These are phyloP conservation scores for Boletus tylopilopsis DNA, from an alignment of 768 basidiomycete genomes.

Conservation along the genomic window DNA sequence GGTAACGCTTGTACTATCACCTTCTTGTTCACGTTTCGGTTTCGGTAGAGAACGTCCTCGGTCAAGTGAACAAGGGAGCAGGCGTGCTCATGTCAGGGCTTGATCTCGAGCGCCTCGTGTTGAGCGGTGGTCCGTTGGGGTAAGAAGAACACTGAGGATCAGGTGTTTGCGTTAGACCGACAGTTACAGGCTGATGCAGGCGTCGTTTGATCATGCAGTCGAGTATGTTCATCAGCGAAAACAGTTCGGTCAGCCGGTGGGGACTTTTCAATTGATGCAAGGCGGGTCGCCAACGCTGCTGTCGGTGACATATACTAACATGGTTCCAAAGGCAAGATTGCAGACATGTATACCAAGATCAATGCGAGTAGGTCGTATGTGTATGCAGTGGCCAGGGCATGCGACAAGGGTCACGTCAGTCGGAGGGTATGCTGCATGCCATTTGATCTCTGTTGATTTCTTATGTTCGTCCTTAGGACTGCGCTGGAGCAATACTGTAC, in stretches of 20 bases:
- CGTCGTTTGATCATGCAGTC: constrained; percentile 84
- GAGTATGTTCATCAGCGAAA: constrained; percentile 91
- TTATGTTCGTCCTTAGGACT: constrained; percentile 60
- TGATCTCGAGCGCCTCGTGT: constrained; percentile 86
- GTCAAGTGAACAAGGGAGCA: constrained; percentile 73
- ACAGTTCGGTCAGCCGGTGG: constrained; percentile 86
- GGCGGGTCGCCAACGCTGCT: constrained; percentile 41
- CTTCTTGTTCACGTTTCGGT: background rate
- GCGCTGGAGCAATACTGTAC: constrained; percentile 91
- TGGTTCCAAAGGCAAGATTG: constrained; percentile 60
- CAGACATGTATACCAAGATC: constrained; percentile 94
- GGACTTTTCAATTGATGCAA: constrained; percentile 95
- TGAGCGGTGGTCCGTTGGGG: constrained; percentile 92
- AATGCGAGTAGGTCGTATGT: constrained; percentile 87
- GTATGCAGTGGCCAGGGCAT: constrained; percentile 88
- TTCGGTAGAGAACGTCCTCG: constrained; percentile 74
- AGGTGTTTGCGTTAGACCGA: constrained; percentile 4
- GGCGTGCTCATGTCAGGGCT: constrained; percentile 92
- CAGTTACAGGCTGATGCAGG: constrained; percentile 74
- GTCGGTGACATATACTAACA: background rate
- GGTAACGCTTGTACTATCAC: background rate
- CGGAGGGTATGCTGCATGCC: constrained; percentile 52
- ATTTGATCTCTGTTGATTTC: background rate
- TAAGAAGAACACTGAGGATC: constrained; percentile 31
- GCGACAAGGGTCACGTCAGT: constrained; percentile 76